Conservation (phyloP, 2,329 filamentous ascomycete species). For the Fusarium nelsonii region DNA sequence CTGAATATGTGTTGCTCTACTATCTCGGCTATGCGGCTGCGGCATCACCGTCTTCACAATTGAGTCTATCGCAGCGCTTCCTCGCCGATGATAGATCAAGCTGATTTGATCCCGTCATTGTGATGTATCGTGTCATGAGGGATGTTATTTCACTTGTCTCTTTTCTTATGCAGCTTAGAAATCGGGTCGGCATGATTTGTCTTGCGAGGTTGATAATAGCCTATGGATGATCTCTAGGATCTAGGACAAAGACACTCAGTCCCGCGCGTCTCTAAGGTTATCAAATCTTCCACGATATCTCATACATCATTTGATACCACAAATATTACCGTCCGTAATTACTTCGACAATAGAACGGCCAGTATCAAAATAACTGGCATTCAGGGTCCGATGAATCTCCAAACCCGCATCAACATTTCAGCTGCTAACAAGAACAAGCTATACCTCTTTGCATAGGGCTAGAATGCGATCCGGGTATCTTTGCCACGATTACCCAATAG, state of each 20-base stretch:
- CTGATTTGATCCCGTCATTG: neutral
- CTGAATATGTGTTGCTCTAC: neutral
- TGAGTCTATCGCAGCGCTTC: neutral
- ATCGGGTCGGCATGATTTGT: neutral
- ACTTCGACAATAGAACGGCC: no score
- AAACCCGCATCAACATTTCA: no score
- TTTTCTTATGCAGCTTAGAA: neutral
- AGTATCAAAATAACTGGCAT: no score
- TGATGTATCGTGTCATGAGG: neutral
- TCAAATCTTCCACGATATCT: no score
- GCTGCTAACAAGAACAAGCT: no score
- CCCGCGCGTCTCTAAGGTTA: no score
- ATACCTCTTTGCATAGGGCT: no score
- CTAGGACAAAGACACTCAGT: neutral
- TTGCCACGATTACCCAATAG: no score
- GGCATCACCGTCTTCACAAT: neutral
- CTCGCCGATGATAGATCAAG: neutral
- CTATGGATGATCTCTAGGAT: neutral
- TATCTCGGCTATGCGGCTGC: constrained; percentile 1
- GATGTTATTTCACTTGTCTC: neutral
- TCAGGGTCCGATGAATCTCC: no score
- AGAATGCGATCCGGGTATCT: no score
- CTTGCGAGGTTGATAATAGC: neutral
- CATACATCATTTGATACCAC: no score
- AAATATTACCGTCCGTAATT: no score